Evolutionary conservation across 177 flowering plant species (phyloP), one percentile per base, ranked within the genome.

Genomic region (Vitis hybrid): DNA sequence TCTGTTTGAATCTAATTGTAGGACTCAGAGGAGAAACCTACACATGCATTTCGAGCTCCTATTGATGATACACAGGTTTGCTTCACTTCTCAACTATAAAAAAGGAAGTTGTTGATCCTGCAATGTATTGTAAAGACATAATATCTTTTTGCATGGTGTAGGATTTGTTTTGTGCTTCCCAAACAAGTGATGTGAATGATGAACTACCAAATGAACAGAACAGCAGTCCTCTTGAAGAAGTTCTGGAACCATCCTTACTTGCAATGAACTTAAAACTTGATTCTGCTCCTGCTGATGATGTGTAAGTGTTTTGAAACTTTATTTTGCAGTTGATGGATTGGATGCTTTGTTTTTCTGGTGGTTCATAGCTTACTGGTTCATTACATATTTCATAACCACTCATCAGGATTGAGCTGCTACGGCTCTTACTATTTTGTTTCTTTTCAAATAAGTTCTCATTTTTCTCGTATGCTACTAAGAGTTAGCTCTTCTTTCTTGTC

Each of bases 221-320:
- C n/a, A 71, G 65, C 61, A 81, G 80, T 74, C 79, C 84, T 59
- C 14, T 65, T 59, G 92, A 85, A 64, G 93, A 85, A 86, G 84
- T 67, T 63, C 59, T 88, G 66, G 80, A 84, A 13, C 94, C 98
- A n/a, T 87, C 99, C 31, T 59, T 86, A 45, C 86, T 87, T 65
- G 72, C 90, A 15, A 79, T 84, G 90, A 84, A 93, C 71, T 77
- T 90, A 65, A 86, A 80, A 78, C 68, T 91, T 78, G 95, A 87
- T 74, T 85, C 89, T 74, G 88, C 78, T 64, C 90, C 84, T 66
- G 77, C 76, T 58, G 83, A 85, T 64, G 97, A 89, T 50, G 67
- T 66, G 97, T 88, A 78, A 56, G 89, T 73, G 51, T 71, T 60
- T 45, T 22, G 18, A 61, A 6, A 18, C 16, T 56, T 31, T 4